Evolutionary conservation across 306 rosid species (phyloP).

Genomic region (Ormosia emarginata): DNA sequence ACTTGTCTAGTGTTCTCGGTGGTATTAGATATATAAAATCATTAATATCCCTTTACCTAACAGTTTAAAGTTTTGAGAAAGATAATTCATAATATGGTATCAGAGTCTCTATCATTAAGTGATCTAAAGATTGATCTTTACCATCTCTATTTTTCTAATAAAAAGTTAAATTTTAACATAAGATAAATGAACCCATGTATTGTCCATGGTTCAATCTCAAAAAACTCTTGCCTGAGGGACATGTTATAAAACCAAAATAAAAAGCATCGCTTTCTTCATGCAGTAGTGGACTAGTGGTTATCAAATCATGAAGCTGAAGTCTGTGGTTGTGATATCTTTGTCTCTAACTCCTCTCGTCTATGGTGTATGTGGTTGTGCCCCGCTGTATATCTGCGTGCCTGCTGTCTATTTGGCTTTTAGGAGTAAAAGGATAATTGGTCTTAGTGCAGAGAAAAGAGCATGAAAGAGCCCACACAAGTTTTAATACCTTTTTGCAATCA

Average conservation of each 20-base stretch:
- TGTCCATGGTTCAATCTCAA: no score
- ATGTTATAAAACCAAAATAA: not conserved
- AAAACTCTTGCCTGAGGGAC: no score
- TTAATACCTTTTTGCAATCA: not conserved
- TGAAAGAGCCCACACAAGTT: not conserved
- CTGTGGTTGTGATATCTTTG: constrained; percentile 13
- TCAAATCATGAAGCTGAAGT: constrained; percentile 22
- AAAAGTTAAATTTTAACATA: no score
- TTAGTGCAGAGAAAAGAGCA: constrained; percentile 21
- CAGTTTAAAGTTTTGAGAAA: no score
- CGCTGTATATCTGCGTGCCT: not conserved
- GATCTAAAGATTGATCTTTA: no score
- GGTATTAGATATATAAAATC: no score
- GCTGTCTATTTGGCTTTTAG: constrained; percentile 22
- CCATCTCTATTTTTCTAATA: no score
- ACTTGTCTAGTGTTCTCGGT: not conserved
- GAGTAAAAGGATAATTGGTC: constrained; percentile 13
- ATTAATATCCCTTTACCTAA: no score
- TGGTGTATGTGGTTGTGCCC: not conserved
- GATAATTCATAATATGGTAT: no score
- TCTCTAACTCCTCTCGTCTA: constrained; percentile 8
- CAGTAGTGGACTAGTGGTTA: not conserved
- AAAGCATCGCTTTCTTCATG: constrained; percentile 23
- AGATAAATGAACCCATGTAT: no score
- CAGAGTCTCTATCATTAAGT: no score